Evolutionary conservation across 2,329 filamentous ascomycete genomes (phyloP), one percentile per base, ranked within the genome.

Genomic region (Hypocrella siamensis): DNA sequence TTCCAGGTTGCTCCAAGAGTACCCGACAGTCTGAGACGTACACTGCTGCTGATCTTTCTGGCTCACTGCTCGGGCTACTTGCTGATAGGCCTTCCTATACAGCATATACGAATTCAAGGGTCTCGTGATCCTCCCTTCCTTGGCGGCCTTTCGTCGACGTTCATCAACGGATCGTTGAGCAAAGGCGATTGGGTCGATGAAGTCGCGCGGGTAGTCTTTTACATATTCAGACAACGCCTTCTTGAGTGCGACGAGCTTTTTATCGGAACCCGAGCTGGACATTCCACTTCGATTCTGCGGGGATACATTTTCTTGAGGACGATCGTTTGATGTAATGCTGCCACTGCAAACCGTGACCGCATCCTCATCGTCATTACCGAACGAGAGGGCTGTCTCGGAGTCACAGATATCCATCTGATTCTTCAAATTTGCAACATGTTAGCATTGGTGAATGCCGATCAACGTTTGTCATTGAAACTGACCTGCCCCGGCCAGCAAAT

Each of bases 71-170:
- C 33, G 31, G n/a, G 82, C 83, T 19, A 85, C 68, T 38, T 90
- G 81, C 37, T 92, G 82, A 49, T 83, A 94, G 6, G 84, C 83
- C 42, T 90, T 93, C 26, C 90, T 79, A 53, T 98, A 98, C 31
- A 98, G 64, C 79, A 98, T 93, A 60, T 96, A 98, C 1, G 83
- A 88, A 53, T 98, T 98, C 79, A 94, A 93, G 3, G 90, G 86
- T 19, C 90, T 70, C 4, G 67, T 67, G 22, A 88, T 57, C 38
- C 65, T 67, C 3, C 68, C 66, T 12, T 36, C 31, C 14, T 35
- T 22, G 6, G 17, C 14, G 2, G 31, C 22, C 32, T 33, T 38
- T n/a, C 28, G 19, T 30, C 22, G 28, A 12, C 36, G 34, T 30
- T 33, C 31, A 17, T 35, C 33, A 17, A 34, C 16, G 5, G 36